These are phyloP conservation scores for Phytophthora ohioensis DNA, from an alignment of 352 stramenopile species.

Conservation along the genomic window DNA sequence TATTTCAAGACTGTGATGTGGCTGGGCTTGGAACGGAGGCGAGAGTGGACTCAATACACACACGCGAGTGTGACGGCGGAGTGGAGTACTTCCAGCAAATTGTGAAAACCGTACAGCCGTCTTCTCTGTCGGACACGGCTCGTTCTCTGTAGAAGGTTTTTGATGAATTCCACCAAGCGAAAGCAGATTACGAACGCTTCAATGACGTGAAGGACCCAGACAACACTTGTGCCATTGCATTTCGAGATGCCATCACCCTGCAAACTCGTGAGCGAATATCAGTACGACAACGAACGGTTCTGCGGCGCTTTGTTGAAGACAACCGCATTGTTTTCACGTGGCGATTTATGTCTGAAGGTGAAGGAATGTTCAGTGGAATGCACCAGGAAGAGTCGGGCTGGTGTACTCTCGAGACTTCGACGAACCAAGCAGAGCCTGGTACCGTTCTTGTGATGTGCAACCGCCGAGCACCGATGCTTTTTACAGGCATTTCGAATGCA, in stretches of 20 bases:
- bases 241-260: background rate
- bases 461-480: background rate
- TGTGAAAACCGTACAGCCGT: background rate
- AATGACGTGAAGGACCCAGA: background rate
- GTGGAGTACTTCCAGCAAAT: conserved; percentile 7
- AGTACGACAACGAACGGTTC: background rate
- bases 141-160: background rate
- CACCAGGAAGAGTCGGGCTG: conserved; percentile 49
- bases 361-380: background rate
- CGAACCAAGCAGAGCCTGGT: background rate
- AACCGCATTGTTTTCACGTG: conserved; percentile 41
- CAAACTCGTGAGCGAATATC: background rate
- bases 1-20: conserved; percentile 6
- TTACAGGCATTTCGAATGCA: background rate
- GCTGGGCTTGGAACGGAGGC: background rate
- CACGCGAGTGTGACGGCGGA: background rate
- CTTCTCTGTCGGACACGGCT: background rate
- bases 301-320: background rate
- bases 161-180: background rate
- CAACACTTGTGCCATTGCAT: background rate
- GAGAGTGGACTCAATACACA: background rate
- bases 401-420: conserved; percentile 9
- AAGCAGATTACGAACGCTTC: background rate
- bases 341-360: conserved; percentile 8
- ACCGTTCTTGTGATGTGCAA: conserved; percentile 2